Conservation (phyloP, 1,284 basidiomycete species). For the Ceratorhiza oryzae-sativae region DNA sequence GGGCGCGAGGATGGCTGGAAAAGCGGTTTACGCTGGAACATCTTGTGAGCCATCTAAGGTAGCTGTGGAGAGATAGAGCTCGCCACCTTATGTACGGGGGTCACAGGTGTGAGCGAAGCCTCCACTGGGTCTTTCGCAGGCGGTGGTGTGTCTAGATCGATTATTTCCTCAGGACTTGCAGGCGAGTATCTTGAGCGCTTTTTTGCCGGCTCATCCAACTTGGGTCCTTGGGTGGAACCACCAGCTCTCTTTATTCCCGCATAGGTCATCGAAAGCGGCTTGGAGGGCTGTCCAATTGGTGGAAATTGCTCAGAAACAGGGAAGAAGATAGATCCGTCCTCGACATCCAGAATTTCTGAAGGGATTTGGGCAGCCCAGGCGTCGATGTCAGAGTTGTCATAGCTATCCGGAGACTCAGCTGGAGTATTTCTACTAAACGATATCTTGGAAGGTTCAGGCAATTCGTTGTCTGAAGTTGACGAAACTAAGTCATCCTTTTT, state of each 20-base stretch:
- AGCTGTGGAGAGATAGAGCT: background rate
- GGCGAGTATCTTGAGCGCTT: background rate
- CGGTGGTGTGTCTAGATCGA: conserved; percentile 1
- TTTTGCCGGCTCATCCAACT: background rate
- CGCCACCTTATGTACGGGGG: background rate
- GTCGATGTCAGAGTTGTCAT: conserved; percentile 36
- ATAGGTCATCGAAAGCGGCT: background rate
- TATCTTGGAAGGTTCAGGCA: conserved; percentile 8
- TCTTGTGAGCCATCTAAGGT: background rate
- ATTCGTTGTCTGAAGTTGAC: background rate
- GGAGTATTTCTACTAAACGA: background rate
- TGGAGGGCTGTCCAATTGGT: background rate
- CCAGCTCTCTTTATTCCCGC: background rate
- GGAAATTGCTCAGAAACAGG: background rate
- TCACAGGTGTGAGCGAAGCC: background rate
- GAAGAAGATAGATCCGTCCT: conserved; percentile 18
- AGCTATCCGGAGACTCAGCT: conserved; percentile 10
- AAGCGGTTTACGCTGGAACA: conserved; percentile 4
- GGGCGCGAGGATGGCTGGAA: conserved; percentile 25
- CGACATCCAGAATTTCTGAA: conserved; percentile 25
- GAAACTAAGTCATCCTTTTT: background rate
- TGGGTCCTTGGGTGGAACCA: no score
- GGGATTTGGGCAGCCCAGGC: conserved; percentile 33
- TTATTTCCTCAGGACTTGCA: background rate
- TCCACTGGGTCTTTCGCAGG: background rate